These are phyloP conservation scores for peach (Prunus persica) DNA, from an alignment of 306 rosid species.

Conservation along the genomic window Prunus_persica_NCBIv2 NC_034013.1:14702501-14703000, in stretches of 20 bases:
- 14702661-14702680: slow-evolving; percentile 83
- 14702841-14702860: slow-evolving; percentile 28
- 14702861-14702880: slow-evolving; percentile 17
- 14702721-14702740: slow-evolving; percentile 94
- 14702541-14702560: slow-evolving; percentile 16
- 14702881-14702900: slow-evolving; percentile 17
- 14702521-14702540: slow-evolving; percentile 56
- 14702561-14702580: slow-evolving; percentile 15
- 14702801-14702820: slow-evolving; percentile 67
- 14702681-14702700: slow-evolving; percentile 93
- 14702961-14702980: slow-evolving; percentile 98
- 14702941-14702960: slow-evolving; percentile 96
- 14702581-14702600: not conserved
- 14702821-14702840: slow-evolving; percentile 25
- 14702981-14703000: slow-evolving; percentile 95
- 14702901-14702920: slow-evolving; percentile 34
- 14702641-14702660: slow-evolving; percentile 82
- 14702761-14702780: slow-evolving; percentile 91
- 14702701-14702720: slow-evolving; percentile 97
- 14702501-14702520: slow-evolving; percentile 84
- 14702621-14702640: slow-evolving; percentile 91
- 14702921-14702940: slow-evolving; percentile 85
- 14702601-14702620: slow-evolving; percentile 58
- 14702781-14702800: slow-evolving; percentile 96
- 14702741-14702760: slow-evolving; percentile 82